A percentile compares a stretch with the other conserved stretches of the same genome.
These are phyloP conservation scores for Austroboletus eburneus DNA, from an alignment of 768 basidiomycete species.

Conservation along the genomic window DNA sequence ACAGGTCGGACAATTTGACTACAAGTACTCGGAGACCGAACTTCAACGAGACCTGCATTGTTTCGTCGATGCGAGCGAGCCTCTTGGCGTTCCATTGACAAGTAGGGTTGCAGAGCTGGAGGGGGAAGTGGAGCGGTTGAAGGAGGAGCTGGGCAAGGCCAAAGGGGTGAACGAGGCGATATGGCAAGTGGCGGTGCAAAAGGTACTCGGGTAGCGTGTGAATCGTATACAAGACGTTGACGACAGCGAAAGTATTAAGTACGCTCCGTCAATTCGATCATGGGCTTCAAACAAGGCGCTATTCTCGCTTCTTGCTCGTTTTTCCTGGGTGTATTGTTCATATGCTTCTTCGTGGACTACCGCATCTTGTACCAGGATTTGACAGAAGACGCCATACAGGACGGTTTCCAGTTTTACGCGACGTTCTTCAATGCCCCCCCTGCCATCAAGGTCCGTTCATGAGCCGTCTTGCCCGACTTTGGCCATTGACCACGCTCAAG, in stretches of 20 bases:
- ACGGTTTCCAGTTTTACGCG: conserved; percentile 86
- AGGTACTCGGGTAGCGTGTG: conserved; percentile 36
- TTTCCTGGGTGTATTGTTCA: conserved; percentile 82
- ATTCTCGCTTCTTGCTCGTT: conserved; percentile 85
- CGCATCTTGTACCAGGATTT: conserved; percentile 69
- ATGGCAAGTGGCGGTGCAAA: conserved; percentile 85
- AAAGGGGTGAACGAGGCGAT: conserved; percentile 91
- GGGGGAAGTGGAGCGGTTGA: conserved; percentile 61
- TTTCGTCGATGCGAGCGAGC: conserved; percentile 46
- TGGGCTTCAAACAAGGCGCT: conserved; percentile 91
- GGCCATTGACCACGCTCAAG: conserved; percentile 34
- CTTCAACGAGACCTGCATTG: conserved; percentile 62
- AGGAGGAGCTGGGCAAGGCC: conserved; percentile 72
- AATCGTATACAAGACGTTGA: conserved; percentile 4
- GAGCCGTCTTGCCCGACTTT: neutral
- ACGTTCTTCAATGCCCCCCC: conserved; percentile 92
- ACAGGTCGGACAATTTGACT: conserved; percentile 16
- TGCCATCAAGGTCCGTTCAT: conserved; percentile 75
- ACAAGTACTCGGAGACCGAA: conserved; percentile 48
- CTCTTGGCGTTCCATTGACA: conserved; percentile 39
- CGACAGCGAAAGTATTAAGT: neutral
- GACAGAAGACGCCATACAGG: conserved; percentile 59
- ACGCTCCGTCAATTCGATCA: conserved; percentile 26
- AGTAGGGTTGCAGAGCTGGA: conserved; percentile 66
- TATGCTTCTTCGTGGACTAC: conserved; percentile 86